Evolutionary conservation across 1,284 basidiomycete genomes (phyloP).

Genomic region (Heterobasidion occidentale): DNA sequence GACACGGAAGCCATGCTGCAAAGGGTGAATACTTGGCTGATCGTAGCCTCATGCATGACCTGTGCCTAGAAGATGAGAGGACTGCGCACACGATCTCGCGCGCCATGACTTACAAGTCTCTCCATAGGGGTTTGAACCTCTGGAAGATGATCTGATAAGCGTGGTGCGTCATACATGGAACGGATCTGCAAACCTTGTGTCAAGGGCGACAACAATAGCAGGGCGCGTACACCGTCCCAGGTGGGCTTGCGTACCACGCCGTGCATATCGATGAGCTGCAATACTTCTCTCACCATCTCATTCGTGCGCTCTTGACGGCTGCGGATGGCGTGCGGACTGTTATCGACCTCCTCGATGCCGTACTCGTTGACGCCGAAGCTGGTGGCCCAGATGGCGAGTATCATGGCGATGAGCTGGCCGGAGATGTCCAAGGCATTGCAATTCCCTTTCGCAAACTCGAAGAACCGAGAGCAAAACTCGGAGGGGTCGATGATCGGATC

Average conservation of each 20-base stretch:
- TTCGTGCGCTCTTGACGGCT: slow-evolving; percentile 33
- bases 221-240: slow-evolving; percentile 77
- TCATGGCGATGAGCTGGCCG: slow-evolving; percentile 57
- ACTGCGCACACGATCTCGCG: not conserved
- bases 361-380: slow-evolving; percentile 80
- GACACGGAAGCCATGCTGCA: slow-evolving; percentile 45
- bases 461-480: slow-evolving; percentile 68
- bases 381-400: slow-evolving; percentile 78
- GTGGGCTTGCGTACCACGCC: slow-evolving; percentile 74
- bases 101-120: slow-evolving; percentile 30
- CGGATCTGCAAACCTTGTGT: slow-evolving; percentile 55
- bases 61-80: slow-evolving; percentile 4
- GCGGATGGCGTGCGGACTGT: slow-evolving; percentile 19
- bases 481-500: slow-evolving; percentile 66
- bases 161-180: slow-evolving; percentile 3
- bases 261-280: slow-evolving; percentile 72
- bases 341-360: slow-evolving; percentile 39
- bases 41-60: slow-evolving; percentile 53
- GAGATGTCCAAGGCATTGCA: slow-evolving; percentile 45
- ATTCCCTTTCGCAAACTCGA: slow-evolving; percentile 51
- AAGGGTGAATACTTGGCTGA: slow-evolving; percentile 64
- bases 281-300: slow-evolving; percentile 63
- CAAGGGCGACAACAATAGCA: slow-evolving; percentile 73
- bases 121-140: slow-evolving; percentile 43
- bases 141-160: slow-evolving; percentile 17